Conservation (phyloP, 768 basidiomycete species). For the Rhizopogon vulgaris region DNA sequence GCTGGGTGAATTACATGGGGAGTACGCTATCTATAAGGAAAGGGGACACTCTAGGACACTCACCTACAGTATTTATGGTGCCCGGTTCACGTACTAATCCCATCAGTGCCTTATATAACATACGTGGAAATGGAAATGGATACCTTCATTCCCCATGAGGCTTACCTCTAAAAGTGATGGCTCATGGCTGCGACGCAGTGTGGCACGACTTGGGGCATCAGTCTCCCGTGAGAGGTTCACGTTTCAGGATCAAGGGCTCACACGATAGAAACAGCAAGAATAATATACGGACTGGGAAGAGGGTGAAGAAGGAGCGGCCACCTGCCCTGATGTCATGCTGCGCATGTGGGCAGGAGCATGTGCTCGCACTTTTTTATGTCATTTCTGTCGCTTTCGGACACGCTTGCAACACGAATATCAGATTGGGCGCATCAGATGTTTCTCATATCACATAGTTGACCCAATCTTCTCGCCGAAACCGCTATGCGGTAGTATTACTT, state of each 20-base stretch:
- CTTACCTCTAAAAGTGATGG: too few relatives aligned
- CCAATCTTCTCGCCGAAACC: background rate
- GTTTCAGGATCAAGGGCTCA: too few relatives aligned
- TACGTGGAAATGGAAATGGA: background rate
- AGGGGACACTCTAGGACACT: background rate
- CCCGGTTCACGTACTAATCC: background rate
- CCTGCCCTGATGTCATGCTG: background rate
- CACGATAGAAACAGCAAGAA: too few relatives aligned
- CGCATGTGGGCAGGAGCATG: too few relatives aligned
- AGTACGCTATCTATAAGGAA: background rate
- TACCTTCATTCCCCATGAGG: too few relatives aligned
- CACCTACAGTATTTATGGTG: background rate
- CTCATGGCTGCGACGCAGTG: too few relatives aligned
- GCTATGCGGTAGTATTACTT: background rate
- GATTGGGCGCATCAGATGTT: background rate
- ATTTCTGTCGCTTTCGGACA: background rate
- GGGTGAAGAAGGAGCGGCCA: background rate
- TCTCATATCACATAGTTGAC: background rate
- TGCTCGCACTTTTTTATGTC: background rate
- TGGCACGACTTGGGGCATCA: too few relatives aligned
- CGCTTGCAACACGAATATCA: background rate
- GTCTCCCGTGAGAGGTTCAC: too few relatives aligned
- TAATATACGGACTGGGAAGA: background rate
- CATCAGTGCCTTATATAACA: background rate
- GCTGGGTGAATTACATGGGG: background rate